Conservation (phyloP, 805 yeast species). For the Candida tammaniensis region DNA sequence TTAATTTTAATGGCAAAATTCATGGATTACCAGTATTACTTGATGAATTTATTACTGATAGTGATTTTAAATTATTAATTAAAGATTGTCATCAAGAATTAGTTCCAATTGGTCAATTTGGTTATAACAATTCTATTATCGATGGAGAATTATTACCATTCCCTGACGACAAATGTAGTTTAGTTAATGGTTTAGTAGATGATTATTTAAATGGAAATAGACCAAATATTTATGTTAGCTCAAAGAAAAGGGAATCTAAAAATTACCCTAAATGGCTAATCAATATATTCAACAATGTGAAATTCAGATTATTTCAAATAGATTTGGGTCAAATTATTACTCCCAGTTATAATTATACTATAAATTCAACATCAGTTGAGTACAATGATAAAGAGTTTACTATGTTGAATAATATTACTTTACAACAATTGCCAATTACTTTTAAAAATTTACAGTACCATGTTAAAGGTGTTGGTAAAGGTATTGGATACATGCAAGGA, state of each 20-base stretch:
- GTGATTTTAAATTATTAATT: conserved; percentile 16
- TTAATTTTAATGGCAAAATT: conserved; percentile 12
- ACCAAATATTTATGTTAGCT: conserved; percentile 1
- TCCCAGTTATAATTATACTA: neutral
- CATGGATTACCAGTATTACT: neutral
- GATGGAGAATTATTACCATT: conserved; percentile 5
- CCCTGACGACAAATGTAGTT: conserved; percentile 6
- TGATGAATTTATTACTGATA: conserved; percentile 4
- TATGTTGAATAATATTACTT: neutral
- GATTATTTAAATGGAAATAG: neutral
- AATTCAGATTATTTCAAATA: conserved; percentile 3
- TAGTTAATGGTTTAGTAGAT: conserved; percentile 1
- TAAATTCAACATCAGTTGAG: neutral
- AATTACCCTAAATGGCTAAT: conserved; percentile 13
- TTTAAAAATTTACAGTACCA: conserved; percentile 2
- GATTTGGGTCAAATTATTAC: no score
- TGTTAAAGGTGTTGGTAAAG: neutral
- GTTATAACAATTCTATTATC: conserved; percentile 3
- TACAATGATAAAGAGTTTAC: neutral
- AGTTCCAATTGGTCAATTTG: conserved; percentile 19
- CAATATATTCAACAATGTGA: conserved; percentile 10
- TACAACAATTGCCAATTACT: no score
- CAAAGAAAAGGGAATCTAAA: neutral
- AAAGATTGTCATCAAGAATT: conserved; percentile 22
- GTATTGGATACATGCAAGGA: neutral